Percentiles rank a stretch among this genome's conserved stretches.
Conservation (phyloP, 768 basidiomycete genomes). For the Auricularia heimuer region DNA sequence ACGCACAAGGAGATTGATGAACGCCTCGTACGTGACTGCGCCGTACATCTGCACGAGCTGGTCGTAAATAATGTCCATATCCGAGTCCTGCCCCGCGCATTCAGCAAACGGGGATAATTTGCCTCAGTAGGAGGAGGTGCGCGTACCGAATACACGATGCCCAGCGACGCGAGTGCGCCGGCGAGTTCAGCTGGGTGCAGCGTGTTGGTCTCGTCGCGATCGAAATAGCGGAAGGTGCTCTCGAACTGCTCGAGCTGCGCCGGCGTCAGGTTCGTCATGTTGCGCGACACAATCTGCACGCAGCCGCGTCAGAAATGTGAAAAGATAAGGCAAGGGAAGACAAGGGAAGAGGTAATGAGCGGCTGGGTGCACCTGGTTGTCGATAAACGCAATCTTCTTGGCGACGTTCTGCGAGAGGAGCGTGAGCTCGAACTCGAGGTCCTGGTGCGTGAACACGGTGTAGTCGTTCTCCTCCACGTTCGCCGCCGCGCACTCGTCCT, state of each 20-base stretch:
- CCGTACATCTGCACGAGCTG: slow-evolving; percentile 75
- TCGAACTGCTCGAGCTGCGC: slow-evolving; percentile 96
- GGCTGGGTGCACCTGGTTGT: slow-evolving; percentile 64
- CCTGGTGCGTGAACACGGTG: slow-evolving; percentile 80
- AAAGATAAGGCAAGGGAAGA: too few relatives aligned
- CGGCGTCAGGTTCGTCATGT: slow-evolving; percentile 89
- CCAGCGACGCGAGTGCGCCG: slow-evolving; percentile 89
- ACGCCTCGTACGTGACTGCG: slow-evolving; percentile 86
- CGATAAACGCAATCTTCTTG: slow-evolving; percentile 91
- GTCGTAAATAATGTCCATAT: slow-evolving; percentile 74
- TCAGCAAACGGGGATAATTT: background rate
- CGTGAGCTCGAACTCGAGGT: slow-evolving; percentile 83
- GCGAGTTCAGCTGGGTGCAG: slow-evolving; percentile 77
- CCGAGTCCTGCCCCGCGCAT: slow-evolving; percentile 52
- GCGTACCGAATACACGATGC: slow-evolving; percentile 80
- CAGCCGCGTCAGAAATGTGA: background rate
- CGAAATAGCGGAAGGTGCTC: slow-evolving; percentile 95
- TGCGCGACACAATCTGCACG: slow-evolving; percentile 71
- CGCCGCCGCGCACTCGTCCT: slow-evolving; percentile 69
- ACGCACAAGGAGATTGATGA: slow-evolving; percentile 81
- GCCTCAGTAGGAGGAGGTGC: background rate
- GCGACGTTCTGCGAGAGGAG: slow-evolving; percentile 68
- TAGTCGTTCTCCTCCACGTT: slow-evolving; percentile 98
- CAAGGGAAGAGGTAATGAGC: slow-evolving; percentile 8
- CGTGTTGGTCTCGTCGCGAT: slow-evolving; percentile 85